Percentiles rank a stretch among this genome's conserved stretches.
Evolutionary conservation across 768 basidiomycete species (phyloP).

Genomic region (Boletus reticuloceps): DNA sequence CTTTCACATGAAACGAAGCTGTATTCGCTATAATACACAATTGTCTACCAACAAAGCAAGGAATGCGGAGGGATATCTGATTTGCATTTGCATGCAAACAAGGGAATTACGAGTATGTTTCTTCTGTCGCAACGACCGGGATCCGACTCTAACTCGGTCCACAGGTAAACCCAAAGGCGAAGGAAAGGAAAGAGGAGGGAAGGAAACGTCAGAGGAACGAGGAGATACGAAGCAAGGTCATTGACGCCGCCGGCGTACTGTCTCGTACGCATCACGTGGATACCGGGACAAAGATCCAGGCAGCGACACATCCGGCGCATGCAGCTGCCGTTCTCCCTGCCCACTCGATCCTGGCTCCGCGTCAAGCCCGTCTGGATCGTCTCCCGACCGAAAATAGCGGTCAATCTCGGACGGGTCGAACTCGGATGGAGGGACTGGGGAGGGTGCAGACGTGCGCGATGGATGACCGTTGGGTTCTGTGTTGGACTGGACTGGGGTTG

Average conservation of each 20-base stretch:
- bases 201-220: neutral
- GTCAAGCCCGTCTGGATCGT: slow-evolving; percentile 11
- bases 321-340: neutral
- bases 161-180: slow-evolving; percentile 2
- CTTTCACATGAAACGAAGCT: too few relatives aligned
- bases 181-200: too few relatives aligned
- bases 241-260: slow-evolving; percentile 9
- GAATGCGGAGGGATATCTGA: slow-evolving; percentile 11
- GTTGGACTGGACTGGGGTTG: neutral
- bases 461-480: slow-evolving; percentile 4
- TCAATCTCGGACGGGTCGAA: slow-evolving; percentile 76
- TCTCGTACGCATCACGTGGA: slow-evolving; percentile 3
- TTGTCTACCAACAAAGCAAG: too few relatives aligned
- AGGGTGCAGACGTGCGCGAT: slow-evolving; percentile 24
- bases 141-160: slow-evolving; percentile 26
- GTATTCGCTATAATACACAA: neutral
- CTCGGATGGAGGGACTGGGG: slow-evolving; percentile 44
- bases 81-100: too few relatives aligned
- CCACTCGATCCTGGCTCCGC: slow-evolving; percentile 1
- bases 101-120: neutral
- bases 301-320: neutral
- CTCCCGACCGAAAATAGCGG: slow-evolving; percentile 56
- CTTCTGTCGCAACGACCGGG: neutral
- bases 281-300: neutral
- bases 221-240: neutral